Evolutionary conservation across 1,139 yeast species (phyloP), one percentile per base, ranked within the genome.

Genomic region (Scheffersomyces quercinus): DNA sequence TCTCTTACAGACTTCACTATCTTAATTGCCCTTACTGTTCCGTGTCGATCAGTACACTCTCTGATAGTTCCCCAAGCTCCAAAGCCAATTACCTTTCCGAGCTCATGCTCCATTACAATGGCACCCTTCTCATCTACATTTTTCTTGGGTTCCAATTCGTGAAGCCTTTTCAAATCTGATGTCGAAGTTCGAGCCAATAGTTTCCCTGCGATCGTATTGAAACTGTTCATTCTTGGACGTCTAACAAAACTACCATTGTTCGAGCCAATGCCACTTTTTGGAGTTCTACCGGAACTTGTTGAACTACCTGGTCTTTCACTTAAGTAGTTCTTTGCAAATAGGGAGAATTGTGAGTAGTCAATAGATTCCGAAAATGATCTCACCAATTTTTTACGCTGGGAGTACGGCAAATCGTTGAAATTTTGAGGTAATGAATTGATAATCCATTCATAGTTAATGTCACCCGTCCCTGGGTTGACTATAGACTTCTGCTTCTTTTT

Each of bases 11-110:
- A 70, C 47, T 79, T 77, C 29, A 90, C 90, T 37, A 90, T 83
- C 60, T 90, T 90, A 55, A 89, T 82, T 0, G 97, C 97, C 50
- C 78, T 75, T 0, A 75, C 65, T 5, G 67, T 65, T 1, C 83
- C 83, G 39, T 67, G 64, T 15, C 51, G 42, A 29, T 61, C 67
- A 37, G 56, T 58, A 49, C 95, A 88, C 60, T 87, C 95, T 47
- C 96, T 70, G n/a, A 91, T 86, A 29, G 86, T 79, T 3, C 96
- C 95, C 86, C 95, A 90, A 0, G 97, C 96, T 8, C 98, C 98
- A 58, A 80, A 81, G 0, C 97, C 97, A 50, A 90, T 83, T n/a
- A 85, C 78, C 52, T 81, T 82, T 0, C 96, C 96, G 35, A 86
- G 59, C 35, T 69, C 77, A 65, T 83, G 81, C 9, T 76, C 80